Percentiles rank a stretch among this genome's conserved stretches.
Evolutionary conservation across 495 filamentous ascomycete species (phyloP).

Genomic region (Symbiotaphrina buchneri): DNA sequence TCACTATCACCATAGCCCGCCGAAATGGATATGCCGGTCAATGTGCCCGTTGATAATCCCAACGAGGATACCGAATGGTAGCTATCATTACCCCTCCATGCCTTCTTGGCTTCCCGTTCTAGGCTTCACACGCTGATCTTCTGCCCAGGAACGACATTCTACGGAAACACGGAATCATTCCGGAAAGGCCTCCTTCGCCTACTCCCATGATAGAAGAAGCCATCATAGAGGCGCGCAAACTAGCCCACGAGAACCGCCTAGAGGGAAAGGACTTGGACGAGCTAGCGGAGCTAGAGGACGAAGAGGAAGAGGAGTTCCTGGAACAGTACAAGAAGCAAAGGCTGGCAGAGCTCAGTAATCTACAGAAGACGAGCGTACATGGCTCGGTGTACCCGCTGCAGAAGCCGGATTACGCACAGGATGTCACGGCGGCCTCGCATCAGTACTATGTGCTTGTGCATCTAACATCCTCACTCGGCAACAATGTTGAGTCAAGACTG

Average conservation of each 20-base stretch:
- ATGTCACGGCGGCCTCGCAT: constrained; percentile 80
- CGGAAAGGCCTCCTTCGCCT: constrained; percentile 84
- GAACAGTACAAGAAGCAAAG: constrained; percentile 72
- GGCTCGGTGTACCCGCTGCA: constrained; percentile 83
- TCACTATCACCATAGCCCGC: not conserved
- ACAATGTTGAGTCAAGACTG: constrained; percentile 63
- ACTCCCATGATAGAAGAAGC: constrained; percentile 92
- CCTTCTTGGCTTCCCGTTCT: not conserved
- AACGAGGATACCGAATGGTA: constrained; percentile 98
- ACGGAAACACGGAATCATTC: constrained; percentile 84
- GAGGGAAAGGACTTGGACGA: constrained; percentile 89
- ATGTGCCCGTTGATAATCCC: constrained; percentile 82
- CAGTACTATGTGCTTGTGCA: constrained; percentile 61
- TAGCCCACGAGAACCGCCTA: constrained; percentile 74
- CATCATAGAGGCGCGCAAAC: constrained; percentile 52
- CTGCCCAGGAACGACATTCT: constrained; percentile 85
- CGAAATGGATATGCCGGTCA: constrained; percentile 51
- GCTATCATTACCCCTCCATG: constrained; percentile 2
- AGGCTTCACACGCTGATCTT: not conserved
- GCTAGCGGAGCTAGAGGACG: constrained; percentile 81
- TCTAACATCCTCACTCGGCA: constrained; percentile 51
- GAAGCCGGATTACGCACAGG: constrained; percentile 75
- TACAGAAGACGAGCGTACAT: constrained; percentile 53
- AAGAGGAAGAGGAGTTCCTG: constrained; percentile 80
- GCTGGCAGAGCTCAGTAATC: constrained; percentile 49